These are phyloP conservation scores for Gelatoporia subvermispora DNA, from an alignment of 768 basidiomycete species.

Conservation along the genomic window DNA sequence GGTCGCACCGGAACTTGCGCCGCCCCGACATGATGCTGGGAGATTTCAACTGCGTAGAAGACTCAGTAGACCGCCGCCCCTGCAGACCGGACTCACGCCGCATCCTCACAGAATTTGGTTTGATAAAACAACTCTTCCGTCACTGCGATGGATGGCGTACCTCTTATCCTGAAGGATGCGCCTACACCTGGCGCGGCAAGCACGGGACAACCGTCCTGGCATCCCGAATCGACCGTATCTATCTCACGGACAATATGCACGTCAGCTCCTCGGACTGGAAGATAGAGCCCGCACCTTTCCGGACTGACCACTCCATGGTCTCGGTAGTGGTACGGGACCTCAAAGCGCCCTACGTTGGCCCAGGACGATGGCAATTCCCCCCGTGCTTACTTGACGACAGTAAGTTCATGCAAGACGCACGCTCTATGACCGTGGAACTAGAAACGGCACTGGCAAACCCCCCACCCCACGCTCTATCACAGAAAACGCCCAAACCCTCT, in stretches of 20 bases:
- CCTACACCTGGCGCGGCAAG: too few relatives aligned
- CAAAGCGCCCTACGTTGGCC: slow-evolving; percentile 2
- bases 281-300: not conserved
- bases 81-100: slow-evolving; percentile 10
- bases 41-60: slow-evolving; percentile 40
- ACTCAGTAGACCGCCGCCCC: slow-evolving; percentile 32
- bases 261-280: not conserved
- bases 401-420: too few relatives aligned
- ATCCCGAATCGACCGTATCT: slow-evolving; percentile 7
- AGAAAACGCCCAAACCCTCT: too few relatives aligned
- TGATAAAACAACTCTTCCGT: not conserved
- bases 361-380: slow-evolving; percentile 4
- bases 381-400: not conserved
- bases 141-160: slow-evolving; percentile 1
- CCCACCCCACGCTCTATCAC: too few relatives aligned
- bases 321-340: not conserved
- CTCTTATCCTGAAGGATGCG: not conserved
- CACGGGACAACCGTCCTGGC: too few relatives aligned
- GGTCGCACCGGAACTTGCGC: not conserved
- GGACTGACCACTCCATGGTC: slow-evolving; percentile 6
- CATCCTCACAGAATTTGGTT: not conserved
- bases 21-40: slow-evolving; percentile 32
- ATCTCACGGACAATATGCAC: not conserved
- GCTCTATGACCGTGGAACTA: too few relatives aligned
- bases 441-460: too few relatives aligned